phyloP scores from a whole-genome alignment of 2,329 filamentous ascomycete genomes.

The Xylariaceae sp. region DNA sequence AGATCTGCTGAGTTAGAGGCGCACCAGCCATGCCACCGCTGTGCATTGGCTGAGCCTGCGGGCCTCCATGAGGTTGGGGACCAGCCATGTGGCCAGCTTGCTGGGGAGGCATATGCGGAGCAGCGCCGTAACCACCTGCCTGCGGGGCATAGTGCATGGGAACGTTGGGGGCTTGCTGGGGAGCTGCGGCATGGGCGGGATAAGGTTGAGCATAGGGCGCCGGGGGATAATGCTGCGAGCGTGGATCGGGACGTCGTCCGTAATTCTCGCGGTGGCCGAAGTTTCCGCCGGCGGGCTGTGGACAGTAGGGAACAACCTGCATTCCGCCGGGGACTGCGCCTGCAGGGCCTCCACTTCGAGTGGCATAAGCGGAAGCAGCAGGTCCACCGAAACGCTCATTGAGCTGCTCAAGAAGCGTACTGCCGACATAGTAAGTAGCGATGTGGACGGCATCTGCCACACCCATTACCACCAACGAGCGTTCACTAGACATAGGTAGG shows the following conservation, averaged over 20 bases:
- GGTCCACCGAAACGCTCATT: slow-evolving; percentile 95
- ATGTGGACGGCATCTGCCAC: slow-evolving; percentile 98
- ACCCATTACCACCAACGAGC: slow-evolving; percentile 95
- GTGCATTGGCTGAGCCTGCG: slow-evolving; percentile 71
- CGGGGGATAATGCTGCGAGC: slow-evolving; percentile 70
- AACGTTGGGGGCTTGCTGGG: slow-evolving; percentile 58
- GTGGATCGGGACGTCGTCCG: slow-evolving; percentile 66
- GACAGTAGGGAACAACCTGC: slow-evolving; percentile 98
- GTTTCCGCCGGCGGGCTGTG: slow-evolving; percentile 86
- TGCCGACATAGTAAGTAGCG: slow-evolving; percentile 96
- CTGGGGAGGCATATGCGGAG: slow-evolving; percentile 73
- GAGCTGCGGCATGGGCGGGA: slow-evolving; percentile 54
- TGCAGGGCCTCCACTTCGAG: slow-evolving; percentile 86
- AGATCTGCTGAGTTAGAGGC: slow-evolving; percentile 95
- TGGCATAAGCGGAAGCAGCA: slow-evolving; percentile 95
- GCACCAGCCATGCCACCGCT: slow-evolving; percentile 68
- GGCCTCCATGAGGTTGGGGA: slow-evolving; percentile 60
- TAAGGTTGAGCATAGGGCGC: slow-evolving; percentile 75
- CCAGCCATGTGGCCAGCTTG: slow-evolving; percentile 59
- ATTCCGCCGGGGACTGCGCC: slow-evolving; percentile 94
- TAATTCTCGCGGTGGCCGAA: slow-evolving; percentile 89
- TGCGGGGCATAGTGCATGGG: slow-evolving; percentile 81
- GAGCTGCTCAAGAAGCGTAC: slow-evolving; percentile 94
- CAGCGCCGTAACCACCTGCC: slow-evolving; percentile 70
- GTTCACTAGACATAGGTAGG: slow-evolving; percentile 89